phyloP scores from a whole-genome alignment of 139 green algal genomes.

The Chlamydomonas asymmetrica region DNA sequence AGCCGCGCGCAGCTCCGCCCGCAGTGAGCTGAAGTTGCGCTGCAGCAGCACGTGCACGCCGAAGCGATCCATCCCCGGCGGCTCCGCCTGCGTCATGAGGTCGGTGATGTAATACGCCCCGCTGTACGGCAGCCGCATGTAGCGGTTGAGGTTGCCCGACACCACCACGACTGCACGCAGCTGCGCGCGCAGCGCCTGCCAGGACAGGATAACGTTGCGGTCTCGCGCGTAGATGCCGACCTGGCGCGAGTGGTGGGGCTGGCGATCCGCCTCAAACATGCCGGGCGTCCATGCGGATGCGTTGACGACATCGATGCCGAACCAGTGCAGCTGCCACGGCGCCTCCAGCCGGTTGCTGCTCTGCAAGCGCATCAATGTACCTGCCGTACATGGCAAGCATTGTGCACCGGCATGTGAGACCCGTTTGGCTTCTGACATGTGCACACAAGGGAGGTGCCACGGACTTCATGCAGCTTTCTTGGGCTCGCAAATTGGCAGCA shows the following conservation, averaged over 20 bases:
- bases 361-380: slow-evolving; percentile 26
- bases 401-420: too few relatives aligned
- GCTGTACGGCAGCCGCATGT: slow-evolving; percentile 16
- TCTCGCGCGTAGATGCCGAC: slow-evolving; percentile 22
- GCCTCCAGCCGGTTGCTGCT: background rate
- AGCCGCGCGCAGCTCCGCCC: too few relatives aligned
- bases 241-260: slow-evolving; percentile 16
- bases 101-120: slow-evolving; percentile 30
- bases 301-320: slow-evolving; percentile 25
- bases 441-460: too few relatives aligned
- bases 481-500: too few relatives aligned
- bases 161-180: slow-evolving; percentile 11
- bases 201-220: slow-evolving; percentile 18
- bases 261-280: slow-evolving; percentile 17
- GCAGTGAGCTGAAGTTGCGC: too few relatives aligned
- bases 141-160: slow-evolving; percentile 10
- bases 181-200: slow-evolving; percentile 8
- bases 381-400: too few relatives aligned
- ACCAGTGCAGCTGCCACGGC: slow-evolving; percentile 18
- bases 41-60: too few relatives aligned
- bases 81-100: background rate
- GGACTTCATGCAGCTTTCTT: too few relatives aligned
- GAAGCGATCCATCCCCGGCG: too few relatives aligned
- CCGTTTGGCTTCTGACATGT: too few relatives aligned
- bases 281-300: slow-evolving; percentile 1